These are phyloP conservation scores for Cunninghamia lanceolata DNA, from an alignment of 75 land plant species.

Conservation along the genomic window DNA sequence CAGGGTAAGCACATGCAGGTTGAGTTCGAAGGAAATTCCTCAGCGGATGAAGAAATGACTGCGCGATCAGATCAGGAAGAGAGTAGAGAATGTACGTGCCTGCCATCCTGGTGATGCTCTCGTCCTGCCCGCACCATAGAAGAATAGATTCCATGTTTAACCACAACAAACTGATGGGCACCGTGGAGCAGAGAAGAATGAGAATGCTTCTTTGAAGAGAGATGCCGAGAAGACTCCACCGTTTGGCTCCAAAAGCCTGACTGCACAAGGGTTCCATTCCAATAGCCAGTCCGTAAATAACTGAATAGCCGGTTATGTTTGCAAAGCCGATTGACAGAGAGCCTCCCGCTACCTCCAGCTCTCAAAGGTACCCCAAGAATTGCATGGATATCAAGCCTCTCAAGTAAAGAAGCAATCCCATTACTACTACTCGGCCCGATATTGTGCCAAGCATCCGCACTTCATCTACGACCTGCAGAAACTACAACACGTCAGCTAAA, in stretches of 20 bases:
- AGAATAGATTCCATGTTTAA: slow-evolving; percentile 36
- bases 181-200: slow-evolving; percentile 29
- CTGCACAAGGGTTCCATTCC: slow-evolving; percentile 56
- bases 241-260: slow-evolving; percentile 39
- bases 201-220: slow-evolving; percentile 45
- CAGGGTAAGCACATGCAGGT: slow-evolving; percentile 33
- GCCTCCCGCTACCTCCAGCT: slow-evolving; percentile 38
- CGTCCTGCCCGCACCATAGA: slow-evolving; percentile 38
- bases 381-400: slow-evolving; percentile 60
- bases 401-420: slow-evolving; percentile 42
- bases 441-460: slow-evolving; percentile 1
- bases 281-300: slow-evolving; percentile 41
- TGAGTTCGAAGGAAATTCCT: slow-evolving; percentile 54
- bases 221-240: slow-evolving; percentile 34
- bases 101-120: slow-evolving; percentile 28
- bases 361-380: slow-evolving; percentile 43
- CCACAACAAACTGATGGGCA: slow-evolving; percentile 45
- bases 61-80: slow-evolving; percentile 50
- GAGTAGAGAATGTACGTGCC: slow-evolving; percentile 33
- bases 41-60: slow-evolving; percentile 46
- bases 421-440: slow-evolving; percentile 26
- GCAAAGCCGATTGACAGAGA: slow-evolving; percentile 39
- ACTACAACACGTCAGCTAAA: neutral
- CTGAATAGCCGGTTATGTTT: slow-evolving; percentile 49
- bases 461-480: slow-evolving; percentile 17